Percentiles rank a stretch among this genome's conserved stretches.
These are phyloP conservation scores for Melocanna baccifera DNA, from an alignment of 176 grass and related monocot species.

Conservation along the genomic window DNA sequence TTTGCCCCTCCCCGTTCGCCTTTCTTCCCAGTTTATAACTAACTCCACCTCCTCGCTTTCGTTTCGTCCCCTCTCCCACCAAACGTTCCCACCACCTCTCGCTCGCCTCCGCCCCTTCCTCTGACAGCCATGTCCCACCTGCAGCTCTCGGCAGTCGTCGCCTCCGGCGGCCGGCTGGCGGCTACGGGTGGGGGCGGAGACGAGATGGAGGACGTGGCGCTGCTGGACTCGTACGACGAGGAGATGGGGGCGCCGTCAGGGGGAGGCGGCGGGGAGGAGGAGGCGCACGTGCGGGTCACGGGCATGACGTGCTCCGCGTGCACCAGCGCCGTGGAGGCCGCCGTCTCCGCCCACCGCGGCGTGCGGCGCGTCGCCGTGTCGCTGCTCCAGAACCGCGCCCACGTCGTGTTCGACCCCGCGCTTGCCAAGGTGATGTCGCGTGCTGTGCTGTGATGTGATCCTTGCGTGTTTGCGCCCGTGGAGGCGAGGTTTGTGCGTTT, in stretches of 20 bases:
- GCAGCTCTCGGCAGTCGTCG: constrained; percentile 58
- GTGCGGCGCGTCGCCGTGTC: constrained; percentile 77
- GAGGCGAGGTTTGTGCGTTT: neutral
- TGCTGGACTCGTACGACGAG: constrained; percentile 83
- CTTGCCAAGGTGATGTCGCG: constrained; percentile 54
- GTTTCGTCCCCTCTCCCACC: constrained; percentile 8
- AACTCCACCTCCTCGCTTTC: neutral
- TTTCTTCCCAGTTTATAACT: constrained; percentile 20
- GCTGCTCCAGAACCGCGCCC: constrained; percentile 88
- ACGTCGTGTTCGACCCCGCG: constrained; percentile 77
- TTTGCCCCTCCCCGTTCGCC: neutral
- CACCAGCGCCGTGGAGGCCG: constrained; percentile 78
- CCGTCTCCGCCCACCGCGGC: constrained; percentile 55
- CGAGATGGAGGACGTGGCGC: constrained; percentile 80
- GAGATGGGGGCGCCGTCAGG: constrained; percentile 37
- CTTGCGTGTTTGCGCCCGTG: neutral
- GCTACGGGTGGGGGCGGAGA: constrained; percentile 23
- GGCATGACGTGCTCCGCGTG: constrained; percentile 99
- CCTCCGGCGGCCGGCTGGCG: neutral
- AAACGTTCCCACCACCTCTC: constrained; percentile 25
- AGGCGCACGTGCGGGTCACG: constrained; percentile 68
- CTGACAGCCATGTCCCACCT: constrained; percentile 47
- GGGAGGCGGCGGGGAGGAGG: neutral
- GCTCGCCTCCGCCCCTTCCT: neutral
- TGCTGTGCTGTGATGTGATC: neutral